Conservation (phyloP, 2,329 filamentous ascomycete species). For the Dissoconium aciculare region DNA sequence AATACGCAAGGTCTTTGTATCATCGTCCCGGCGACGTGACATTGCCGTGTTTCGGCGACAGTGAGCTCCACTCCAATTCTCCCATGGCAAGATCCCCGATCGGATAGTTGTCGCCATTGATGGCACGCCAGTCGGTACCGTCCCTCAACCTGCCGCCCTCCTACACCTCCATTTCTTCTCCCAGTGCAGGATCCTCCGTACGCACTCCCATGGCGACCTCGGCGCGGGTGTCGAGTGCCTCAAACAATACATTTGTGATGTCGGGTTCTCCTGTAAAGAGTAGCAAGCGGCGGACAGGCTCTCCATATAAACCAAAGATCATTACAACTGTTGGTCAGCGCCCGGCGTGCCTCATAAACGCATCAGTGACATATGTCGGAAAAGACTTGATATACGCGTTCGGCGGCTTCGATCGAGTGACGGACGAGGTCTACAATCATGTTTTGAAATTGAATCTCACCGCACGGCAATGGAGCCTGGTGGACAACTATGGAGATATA, state of each 20-base stretch:
- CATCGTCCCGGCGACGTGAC: no score
- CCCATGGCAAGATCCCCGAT: no score
- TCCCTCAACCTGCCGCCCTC: no score
- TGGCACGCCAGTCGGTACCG: no score
- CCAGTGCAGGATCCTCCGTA: no score
- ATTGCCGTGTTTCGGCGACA: no score
- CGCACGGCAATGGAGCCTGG: conserved; percentile 82
- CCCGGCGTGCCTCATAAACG: conserved; percentile 91
- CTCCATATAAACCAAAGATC: conserved; percentile 73
- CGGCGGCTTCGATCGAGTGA: conserved; percentile 96
- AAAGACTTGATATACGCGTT: conserved; percentile 97
- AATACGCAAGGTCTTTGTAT: no score
- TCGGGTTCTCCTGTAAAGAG: conserved; percentile 64
- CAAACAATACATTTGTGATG: conserved; percentile 77
- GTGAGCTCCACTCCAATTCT: no score
- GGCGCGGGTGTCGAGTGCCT: conserved; percentile 18
- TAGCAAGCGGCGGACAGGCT: conserved; percentile 40
- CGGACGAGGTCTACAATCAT: conserved; percentile 97
- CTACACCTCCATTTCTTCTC: background rate
- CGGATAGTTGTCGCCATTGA: no score
- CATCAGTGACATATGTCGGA: conserved; percentile 95
- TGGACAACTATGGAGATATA: conserved; percentile 98
- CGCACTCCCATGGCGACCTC: conserved; percentile 10
- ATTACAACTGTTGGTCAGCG: conserved; percentile 46
- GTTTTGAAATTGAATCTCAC: conserved; percentile 77